phyloP scores from a whole-genome alignment of 2,329 filamentous ascomycete species.

The Paraconiothyrium sp. region DNA sequence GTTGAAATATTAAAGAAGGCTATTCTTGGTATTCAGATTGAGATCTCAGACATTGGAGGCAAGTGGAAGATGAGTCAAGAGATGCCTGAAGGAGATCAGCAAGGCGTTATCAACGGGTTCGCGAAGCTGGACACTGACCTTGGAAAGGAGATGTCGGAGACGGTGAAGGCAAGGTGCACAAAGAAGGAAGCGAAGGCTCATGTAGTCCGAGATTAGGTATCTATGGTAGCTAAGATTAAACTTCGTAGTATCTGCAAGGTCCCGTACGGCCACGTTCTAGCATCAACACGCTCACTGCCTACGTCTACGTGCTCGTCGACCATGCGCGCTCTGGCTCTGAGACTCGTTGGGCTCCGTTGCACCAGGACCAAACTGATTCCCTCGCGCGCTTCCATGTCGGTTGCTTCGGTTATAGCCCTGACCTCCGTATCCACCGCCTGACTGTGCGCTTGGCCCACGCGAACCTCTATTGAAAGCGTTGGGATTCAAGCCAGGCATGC shows the following conservation, averaged over 20 bases:
- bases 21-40: slow-evolving; percentile 39
- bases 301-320: not conserved
- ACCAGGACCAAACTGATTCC: not conserved
- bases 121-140: slow-evolving; percentile 52
- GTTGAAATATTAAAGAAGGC: slow-evolving; percentile 52
- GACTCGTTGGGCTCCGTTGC: not conserved
- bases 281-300: not conserved
- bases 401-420: not conserved
- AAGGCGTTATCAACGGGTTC: slow-evolving; percentile 68
- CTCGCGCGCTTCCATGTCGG: not conserved
- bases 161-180: slow-evolving; percentile 35
- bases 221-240: not conserved
- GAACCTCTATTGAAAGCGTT: not conserved
- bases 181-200: not conserved
- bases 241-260: not conserved
- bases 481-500: not conserved
- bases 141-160: slow-evolving; percentile 38
- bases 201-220: not conserved
- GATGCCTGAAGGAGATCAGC: slow-evolving; percentile 32
- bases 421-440: not conserved
- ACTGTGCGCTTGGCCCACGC: not conserved
- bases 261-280: not conserved
- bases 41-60: slow-evolving; percentile 33
- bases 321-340: not conserved
- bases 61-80: slow-evolving; percentile 44